A percentile compares a stretch with the other conserved stretches of the same genome.
Conservation (phyloP, 1,284 basidiomycete species). For the Boletellus deceptivus region DNA sequence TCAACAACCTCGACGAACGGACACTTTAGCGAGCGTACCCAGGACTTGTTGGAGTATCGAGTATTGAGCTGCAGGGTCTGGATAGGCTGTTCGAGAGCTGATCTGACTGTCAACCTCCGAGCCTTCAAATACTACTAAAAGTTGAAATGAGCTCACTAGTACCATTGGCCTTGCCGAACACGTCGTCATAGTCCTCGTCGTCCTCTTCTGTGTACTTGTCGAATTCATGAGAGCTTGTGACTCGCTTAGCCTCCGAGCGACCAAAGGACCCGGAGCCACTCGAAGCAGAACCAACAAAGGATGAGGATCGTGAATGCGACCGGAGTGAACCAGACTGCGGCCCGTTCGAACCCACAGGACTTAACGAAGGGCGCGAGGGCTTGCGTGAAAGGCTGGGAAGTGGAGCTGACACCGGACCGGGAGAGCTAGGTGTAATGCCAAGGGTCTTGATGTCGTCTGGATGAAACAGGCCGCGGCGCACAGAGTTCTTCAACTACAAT, state of each 20-base stretch:
- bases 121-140: background rate
- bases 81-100: conserved; percentile 59
- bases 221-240: conserved; percentile 60
- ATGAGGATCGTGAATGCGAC: conserved; percentile 54
- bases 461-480: conserved; percentile 76
- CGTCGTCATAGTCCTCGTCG: conserved; percentile 87
- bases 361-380: conserved; percentile 48
- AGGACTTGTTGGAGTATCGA: conserved; percentile 81
- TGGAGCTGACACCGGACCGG: conserved; percentile 64
- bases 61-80: conserved; percentile 81
- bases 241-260: conserved; percentile 53
- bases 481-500: conserved; percentile 64
- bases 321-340: conserved; percentile 28
- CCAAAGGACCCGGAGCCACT: conserved; percentile 56
- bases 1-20: conserved; percentile 3
- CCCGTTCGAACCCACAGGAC: conserved; percentile 31
- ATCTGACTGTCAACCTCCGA: conserved; percentile 1
- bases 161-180: conserved; percentile 77
- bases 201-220: conserved; percentile 84
- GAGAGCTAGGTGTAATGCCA: conserved; percentile 46
- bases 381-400: conserved; percentile 50
- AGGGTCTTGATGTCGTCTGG: conserved; percentile 83
- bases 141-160: conserved; percentile 44
- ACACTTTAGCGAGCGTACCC: conserved; percentile 48
- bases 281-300: conserved; percentile 46